A percentile compares a stretch with the other conserved stretches of the same genome.
Evolutionary conservation across 257 asterid genomes (phyloP).

Genomic region (Fraxinus quadrangulata): DNA sequence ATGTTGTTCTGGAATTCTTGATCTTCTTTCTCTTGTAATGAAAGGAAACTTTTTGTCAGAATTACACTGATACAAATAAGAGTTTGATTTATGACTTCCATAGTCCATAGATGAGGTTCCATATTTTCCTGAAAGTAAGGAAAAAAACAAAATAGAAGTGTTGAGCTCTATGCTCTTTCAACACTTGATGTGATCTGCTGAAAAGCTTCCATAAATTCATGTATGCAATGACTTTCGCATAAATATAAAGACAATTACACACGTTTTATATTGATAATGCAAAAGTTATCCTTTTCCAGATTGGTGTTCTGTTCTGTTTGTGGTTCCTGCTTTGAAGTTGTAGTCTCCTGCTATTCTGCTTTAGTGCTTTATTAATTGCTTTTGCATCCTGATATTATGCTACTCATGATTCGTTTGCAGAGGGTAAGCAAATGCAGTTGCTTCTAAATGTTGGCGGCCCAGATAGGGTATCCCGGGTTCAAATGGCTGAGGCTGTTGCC

Average conservation of each 20-base stretch:
- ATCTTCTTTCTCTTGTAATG: not conserved
- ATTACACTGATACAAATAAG: not conserved
- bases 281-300: conserved; percentile 2
- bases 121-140: too few relatives aligned
- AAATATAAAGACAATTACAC: conserved; percentile 9
- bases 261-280: not conserved
- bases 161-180: not conserved
- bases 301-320: not conserved
- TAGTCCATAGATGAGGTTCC: not conserved
- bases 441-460: conserved; percentile 86
- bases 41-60: not conserved
- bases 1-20: not conserved
- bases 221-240: not conserved
- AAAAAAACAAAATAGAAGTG: too few relatives aligned
- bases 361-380: not conserved
- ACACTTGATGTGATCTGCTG: not conserved
- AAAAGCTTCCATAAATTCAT: not conserved
- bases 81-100: not conserved
- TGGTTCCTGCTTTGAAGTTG: not conserved
- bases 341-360: not conserved
- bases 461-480: conserved; percentile 83
- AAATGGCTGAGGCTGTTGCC: conserved; percentile 97
- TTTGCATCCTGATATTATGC: conserved; percentile 2
- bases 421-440: conserved; percentile 55
- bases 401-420: conserved; percentile 42